Conservation (phyloP, 2,329 filamentous ascomycete species). For the Scorias spongiosa region DNA sequence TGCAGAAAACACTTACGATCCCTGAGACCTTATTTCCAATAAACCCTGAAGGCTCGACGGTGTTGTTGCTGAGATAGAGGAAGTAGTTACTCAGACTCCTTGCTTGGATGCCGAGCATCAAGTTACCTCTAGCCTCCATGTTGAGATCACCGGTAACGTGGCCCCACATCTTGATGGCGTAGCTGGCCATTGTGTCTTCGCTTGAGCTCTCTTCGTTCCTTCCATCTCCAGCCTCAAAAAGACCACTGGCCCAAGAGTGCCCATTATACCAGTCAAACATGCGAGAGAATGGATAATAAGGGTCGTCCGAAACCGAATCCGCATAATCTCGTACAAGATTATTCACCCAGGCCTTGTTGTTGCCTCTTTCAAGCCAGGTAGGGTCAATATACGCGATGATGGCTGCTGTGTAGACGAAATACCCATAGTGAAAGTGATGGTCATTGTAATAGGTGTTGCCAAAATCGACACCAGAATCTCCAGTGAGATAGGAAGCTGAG, state of each 20-base stretch:
- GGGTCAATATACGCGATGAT: slow-evolving; percentile 68
- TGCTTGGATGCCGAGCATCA: slow-evolving; percentile 68
- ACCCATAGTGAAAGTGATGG: slow-evolving; percentile 55
- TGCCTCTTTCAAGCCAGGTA: slow-evolving; percentile 44
- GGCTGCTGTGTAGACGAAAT: slow-evolving; percentile 77
- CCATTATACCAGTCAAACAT: slow-evolving; percentile 91
- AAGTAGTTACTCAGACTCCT: slow-evolving; percentile 69
- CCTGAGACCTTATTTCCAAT: slow-evolving; percentile 59
- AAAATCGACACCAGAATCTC: slow-evolving; percentile 61
- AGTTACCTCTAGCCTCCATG: slow-evolving; percentile 65
- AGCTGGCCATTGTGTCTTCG: slow-evolving; percentile 77
- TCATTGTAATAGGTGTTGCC: slow-evolving; percentile 75
- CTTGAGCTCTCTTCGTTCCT: slow-evolving; percentile 81
- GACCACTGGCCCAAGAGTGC: slow-evolving; percentile 80
- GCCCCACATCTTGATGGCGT: slow-evolving; percentile 92
- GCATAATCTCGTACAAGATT: slow-evolving; percentile 69
- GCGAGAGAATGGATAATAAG: slow-evolving; percentile 66
- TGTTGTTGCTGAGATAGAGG: slow-evolving; percentile 57
- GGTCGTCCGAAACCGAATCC: slow-evolving; percentile 57
- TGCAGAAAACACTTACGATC: slow-evolving; percentile 21
- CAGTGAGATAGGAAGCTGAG: slow-evolving; percentile 61
- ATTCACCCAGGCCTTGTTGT: slow-evolving; percentile 69
- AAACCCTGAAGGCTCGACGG: slow-evolving; percentile 58
- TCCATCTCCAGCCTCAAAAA: slow-evolving; percentile 56
- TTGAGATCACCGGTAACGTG: slow-evolving; percentile 56